Percentiles rank a stretch among this genome's conserved stretches.
Conservation (phyloP, 2,329 filamentous ascomycete genomes). For the Colletotrichum paranaense region DNA sequence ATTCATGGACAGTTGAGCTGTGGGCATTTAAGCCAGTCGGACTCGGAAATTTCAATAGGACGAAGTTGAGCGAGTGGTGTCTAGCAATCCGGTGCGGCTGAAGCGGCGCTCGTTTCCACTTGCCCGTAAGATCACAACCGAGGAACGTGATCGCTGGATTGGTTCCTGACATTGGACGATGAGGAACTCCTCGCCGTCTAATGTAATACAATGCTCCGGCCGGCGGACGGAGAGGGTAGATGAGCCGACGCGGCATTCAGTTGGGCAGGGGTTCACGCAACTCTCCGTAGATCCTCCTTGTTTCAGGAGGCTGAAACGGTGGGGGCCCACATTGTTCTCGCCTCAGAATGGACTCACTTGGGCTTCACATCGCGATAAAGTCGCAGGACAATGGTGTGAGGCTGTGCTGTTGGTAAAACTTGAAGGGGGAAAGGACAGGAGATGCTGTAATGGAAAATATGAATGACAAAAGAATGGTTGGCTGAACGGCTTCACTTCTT, state of each 20-base stretch:
- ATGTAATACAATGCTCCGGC: neutral
- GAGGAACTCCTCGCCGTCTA: neutral
- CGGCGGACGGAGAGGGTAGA: constrained; percentile 10
- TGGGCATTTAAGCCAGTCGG: too few relatives aligned
- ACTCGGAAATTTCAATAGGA: too few relatives aligned
- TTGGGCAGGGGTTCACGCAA: constrained; percentile 3
- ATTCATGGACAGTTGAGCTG: too few relatives aligned
- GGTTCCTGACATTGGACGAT: neutral
- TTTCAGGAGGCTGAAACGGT: constrained; percentile 35
- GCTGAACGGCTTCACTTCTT: neutral
- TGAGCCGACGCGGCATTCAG: neutral
- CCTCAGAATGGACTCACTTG: constrained; percentile 10
- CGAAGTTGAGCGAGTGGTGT: too few relatives aligned
- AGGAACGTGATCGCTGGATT: neutral
- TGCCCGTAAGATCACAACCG: neutral
- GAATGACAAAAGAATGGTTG: neutral
- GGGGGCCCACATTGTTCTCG: constrained; percentile 16
- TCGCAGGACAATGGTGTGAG: neutral
- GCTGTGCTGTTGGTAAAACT: neutral
- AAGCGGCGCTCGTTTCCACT: neutral
- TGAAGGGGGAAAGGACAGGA: neutral
- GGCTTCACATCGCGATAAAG: neutral
- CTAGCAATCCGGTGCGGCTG: neutral
- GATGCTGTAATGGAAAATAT: neutral
- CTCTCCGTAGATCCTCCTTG: constrained; percentile 25